These are phyloP conservation scores for Tephrocybe sp. DNA, from an alignment of 768 basidiomycete species.

Conservation along the genomic window DNA sequence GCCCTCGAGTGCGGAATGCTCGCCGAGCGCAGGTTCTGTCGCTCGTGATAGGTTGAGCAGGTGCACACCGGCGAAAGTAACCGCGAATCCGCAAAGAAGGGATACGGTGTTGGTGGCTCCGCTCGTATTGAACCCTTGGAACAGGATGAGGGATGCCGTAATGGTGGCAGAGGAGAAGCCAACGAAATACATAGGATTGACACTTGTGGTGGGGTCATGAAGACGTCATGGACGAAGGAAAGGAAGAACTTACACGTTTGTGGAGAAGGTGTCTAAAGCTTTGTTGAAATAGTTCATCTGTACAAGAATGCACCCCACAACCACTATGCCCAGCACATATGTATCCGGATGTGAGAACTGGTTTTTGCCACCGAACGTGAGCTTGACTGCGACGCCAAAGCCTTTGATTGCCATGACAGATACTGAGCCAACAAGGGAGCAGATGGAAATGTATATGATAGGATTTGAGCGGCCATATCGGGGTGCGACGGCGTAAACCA, in stretches of 20 bases:
- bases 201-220: constrained; percentile 43
- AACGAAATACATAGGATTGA: constrained; percentile 98
- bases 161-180: constrained; percentile 93
- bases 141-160: constrained; percentile 91
- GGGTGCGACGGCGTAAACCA: constrained; percentile 86
- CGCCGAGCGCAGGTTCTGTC: constrained; percentile 42
- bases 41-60: constrained; percentile 79
- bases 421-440: constrained; percentile 91
- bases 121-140: constrained; percentile 95
- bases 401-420: constrained; percentile 99
- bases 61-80: constrained; percentile 97
- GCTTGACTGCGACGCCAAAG: constrained; percentile 93
- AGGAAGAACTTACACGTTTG: constrained; percentile 76
- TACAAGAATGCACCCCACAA: constrained; percentile 79
- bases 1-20: constrained; percentile 52
- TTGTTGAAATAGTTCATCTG: constrained; percentile 99
- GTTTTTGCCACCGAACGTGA: constrained; percentile 90
- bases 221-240: neutral
- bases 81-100: constrained; percentile 83
- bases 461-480: constrained; percentile 86
- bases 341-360: constrained; percentile 94
- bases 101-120: constrained; percentile 80
- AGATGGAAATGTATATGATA: constrained; percentile 92
- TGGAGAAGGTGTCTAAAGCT: constrained; percentile 93
- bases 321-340: constrained; percentile 89